Percentiles rank a stretch among this genome's conserved stretches.
Conservation (phyloP, 2,329 filamentous ascomycete species). For the Drechslerella dactyloides region DNA sequence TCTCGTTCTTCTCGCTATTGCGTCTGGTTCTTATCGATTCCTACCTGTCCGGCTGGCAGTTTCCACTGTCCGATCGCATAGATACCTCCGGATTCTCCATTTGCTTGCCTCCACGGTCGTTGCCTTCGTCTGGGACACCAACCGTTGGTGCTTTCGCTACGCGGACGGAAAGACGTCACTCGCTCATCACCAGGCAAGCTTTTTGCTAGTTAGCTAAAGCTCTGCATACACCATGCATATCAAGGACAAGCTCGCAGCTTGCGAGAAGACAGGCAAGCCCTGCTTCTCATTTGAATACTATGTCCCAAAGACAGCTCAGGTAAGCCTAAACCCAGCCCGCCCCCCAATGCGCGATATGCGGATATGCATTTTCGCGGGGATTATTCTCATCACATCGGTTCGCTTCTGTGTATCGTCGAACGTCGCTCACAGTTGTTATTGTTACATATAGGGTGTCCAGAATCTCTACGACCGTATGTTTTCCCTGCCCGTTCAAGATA, state of each 20-base stretch:
- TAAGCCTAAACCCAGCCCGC: slow-evolving; percentile 52
- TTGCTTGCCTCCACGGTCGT: neutral
- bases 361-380: too few species aligned
- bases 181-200: neutral
- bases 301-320: slow-evolving; percentile 91
- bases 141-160: too few species aligned
- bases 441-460: slow-evolving; percentile 73
- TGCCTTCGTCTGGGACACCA: too few species aligned
- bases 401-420: slow-evolving; percentile 9
- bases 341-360: neutral
- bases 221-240: slow-evolving; percentile 75
- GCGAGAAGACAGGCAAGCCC: slow-evolving; percentile 77
- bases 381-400: slow-evolving; percentile 7
- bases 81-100: slow-evolving; percentile 12
- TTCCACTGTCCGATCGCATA: slow-evolving; percentile 17
- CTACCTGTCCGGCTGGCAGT: slow-evolving; percentile 18
- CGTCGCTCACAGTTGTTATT: slow-evolving; percentile 45
- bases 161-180: too few species aligned
- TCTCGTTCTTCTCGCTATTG: slow-evolving; percentile 28
- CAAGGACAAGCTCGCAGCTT: slow-evolving; percentile 83
- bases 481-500: slow-evolving; percentile 6
- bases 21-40: slow-evolving; percentile 40
- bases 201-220: slow-evolving; percentile 18
- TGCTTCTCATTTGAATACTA: slow-evolving; percentile 99
- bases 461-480: slow-evolving; percentile 87